Base-by-base conservation (phyloP, 345 rosid genomes). In the Conringia planisiliqua region DNA sequence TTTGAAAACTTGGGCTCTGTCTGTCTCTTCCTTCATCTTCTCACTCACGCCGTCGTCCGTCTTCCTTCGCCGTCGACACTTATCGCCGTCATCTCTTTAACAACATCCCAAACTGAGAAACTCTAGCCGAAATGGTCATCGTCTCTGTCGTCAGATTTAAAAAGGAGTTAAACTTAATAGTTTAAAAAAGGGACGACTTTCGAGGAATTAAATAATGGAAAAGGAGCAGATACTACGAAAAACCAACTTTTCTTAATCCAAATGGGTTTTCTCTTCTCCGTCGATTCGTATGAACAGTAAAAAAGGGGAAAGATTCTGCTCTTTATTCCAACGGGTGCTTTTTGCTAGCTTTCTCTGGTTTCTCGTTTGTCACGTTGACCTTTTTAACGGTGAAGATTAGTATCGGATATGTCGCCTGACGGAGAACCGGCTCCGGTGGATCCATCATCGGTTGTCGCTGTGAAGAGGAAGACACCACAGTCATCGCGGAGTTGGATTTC, bases 381-480 rank as follows among this genome's bases (percentile, higher is more conserved):
- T 2, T 20, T 33, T 13, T 20, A 9, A 10, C 24, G 38, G 72
- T 68, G 54, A 55, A 32, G 56, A 58, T 20, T 48, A 18, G 29
- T 2, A 35, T 24, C 6, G 13, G 14, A 70, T 27, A 89, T 90
- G 98, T 83, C 84, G 47, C 82, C 80, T 62, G 89, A 85, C 71
- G 82, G 81, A 33, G 78, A 83, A 78, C 85, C 89, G 73, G 83
- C 85, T 75, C 88, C 90, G 76, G 89, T 77, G 78, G 97, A 90
- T 80, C 83, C 86, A 17, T 86, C 77, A 62, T 72, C 75, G 62
- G 77, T 66, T 43, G 85, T 72, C 3, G 44, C 79, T 33, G 89
- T 84, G 85, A 93, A 93, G 89, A 89, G 90, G 83, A 89, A 93
- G 82, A 87, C 86, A 76, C 29, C 87, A 42, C 90, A 78, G 66